Evolutionary conservation across 2,329 filamentous ascomycete genomes (phyloP).

Genomic region (Aspergillus sp.): DNA sequence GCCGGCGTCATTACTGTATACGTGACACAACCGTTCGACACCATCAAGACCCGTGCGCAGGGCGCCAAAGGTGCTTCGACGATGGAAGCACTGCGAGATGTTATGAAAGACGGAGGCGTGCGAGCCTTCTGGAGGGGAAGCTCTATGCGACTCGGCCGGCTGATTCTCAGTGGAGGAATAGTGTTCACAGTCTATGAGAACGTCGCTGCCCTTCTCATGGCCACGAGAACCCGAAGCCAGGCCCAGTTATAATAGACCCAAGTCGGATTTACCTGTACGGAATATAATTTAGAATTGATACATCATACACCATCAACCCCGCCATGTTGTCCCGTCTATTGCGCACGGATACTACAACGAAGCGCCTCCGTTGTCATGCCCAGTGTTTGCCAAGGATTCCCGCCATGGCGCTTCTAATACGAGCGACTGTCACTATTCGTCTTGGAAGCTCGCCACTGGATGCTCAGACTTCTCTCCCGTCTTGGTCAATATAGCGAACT

Average conservation of each 20-base stretch:
- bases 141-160: slow-evolving; percentile 64
- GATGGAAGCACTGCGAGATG: not conserved
- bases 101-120: slow-evolving; percentile 55
- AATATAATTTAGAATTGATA: not conserved
- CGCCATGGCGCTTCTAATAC: too few relatives aligned
- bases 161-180: slow-evolving; percentile 66
- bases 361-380: too few relatives aligned
- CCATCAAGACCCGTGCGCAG: slow-evolving; percentile 4
- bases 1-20: slow-evolving; percentile 45
- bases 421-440: too few relatives aligned
- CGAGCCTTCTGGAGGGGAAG: slow-evolving; percentile 67
- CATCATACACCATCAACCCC: not conserved
- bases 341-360: too few relatives aligned
- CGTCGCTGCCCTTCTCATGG: slow-evolving; percentile 29
- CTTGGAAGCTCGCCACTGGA: too few relatives aligned
- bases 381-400: too few relatives aligned
- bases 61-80: not conserved
- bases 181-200: slow-evolving; percentile 65
- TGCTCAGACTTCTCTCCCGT: not conserved
- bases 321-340: too few relatives aligned
- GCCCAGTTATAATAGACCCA: not conserved
- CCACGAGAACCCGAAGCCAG: not conserved
- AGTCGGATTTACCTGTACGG: not conserved
- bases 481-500: not conserved
- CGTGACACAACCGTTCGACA: slow-evolving; percentile 6